A percentile compares a stretch with the other conserved stretches of the same genome.
Evolutionary conservation across 306 rosid genomes (phyloP).

Genomic region (Cyclanthera cordifolia): DNA sequence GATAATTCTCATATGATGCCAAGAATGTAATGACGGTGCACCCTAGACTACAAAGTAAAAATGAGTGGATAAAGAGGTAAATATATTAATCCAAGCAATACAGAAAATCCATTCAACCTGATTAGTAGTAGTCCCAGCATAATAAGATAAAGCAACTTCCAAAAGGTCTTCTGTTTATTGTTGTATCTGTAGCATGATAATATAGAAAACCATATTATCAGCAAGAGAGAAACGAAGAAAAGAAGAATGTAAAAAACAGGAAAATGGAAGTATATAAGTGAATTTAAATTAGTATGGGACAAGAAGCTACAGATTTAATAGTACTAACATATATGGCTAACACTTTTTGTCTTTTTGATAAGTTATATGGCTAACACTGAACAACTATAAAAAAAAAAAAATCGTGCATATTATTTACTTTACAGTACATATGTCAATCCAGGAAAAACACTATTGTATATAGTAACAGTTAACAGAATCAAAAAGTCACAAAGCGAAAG

Average conservation of each 20-base stretch:
- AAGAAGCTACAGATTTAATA: not conserved
- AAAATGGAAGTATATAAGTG: not conserved
- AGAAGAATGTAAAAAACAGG: not conserved
- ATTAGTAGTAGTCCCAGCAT: conserved; percentile 52
- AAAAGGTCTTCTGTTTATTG: conserved; percentile 60
- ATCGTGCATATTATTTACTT: not conserved
- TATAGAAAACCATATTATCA: conserved; percentile 9
- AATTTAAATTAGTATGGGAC: not conserved
- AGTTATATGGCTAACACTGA: not conserved
- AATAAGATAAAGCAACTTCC: conserved; percentile 56
- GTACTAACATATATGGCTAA: not conserved
- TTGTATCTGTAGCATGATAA: conserved; percentile 59
- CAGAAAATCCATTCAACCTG: conserved; percentile 42
- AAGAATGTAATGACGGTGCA: conserved; percentile 56
- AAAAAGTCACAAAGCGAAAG: not conserved
- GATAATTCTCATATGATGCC: conserved; percentile 83
- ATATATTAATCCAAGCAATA: conserved; percentile 14
- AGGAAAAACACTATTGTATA: not conserved
- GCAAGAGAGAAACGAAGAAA: not conserved
- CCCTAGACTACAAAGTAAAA: conserved; percentile 64
- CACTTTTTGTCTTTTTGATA: too few species aligned
- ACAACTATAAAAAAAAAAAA: too few species aligned
- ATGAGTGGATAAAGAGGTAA: conserved; percentile 18
- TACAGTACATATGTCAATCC: not conserved
- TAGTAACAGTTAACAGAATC: not conserved